phyloP scores from a whole-genome alignment of 2,329 filamentous ascomycete genomes.

The Colletotrichum orbiculare region DNA sequence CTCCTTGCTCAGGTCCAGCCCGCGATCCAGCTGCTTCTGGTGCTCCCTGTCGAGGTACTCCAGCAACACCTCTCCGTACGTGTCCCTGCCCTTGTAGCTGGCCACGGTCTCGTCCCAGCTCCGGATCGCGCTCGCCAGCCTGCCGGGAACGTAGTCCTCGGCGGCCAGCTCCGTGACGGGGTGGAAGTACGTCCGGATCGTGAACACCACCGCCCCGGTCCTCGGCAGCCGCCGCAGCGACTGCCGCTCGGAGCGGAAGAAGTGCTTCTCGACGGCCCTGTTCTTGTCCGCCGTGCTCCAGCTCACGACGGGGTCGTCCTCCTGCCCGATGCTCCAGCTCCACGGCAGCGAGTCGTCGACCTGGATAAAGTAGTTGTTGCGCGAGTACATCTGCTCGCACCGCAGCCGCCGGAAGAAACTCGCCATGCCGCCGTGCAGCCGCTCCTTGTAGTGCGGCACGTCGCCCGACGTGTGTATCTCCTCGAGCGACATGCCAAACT shows the following conservation, averaged over 20 bases:
- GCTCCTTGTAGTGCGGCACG: conserved; percentile 78
- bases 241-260: conserved; percentile 82
- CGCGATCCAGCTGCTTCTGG: conserved; percentile 75
- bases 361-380: conserved; percentile 91
- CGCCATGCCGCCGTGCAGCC: conserved; percentile 81
- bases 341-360: conserved; percentile 82
- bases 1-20: conserved; percentile 71
- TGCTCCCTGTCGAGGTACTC: conserved; percentile 82
- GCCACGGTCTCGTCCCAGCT: conserved; percentile 86
- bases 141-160: conserved; percentile 81
- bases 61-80: conserved; percentile 78
- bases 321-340: conserved; percentile 79
- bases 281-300: conserved; percentile 84
- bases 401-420: conserved; percentile 81
- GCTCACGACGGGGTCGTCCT: conserved; percentile 72
- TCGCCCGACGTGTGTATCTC: conserved; percentile 84
- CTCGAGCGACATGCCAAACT: conserved; percentile 81
- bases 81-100: conserved; percentile 81
- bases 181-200: conserved; percentile 83
- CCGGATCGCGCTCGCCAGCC: conserved; percentile 80
- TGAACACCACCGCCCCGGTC: conserved; percentile 73
- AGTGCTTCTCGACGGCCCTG: conserved; percentile 77
- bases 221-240: conserved; percentile 71
- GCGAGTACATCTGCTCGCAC: conserved; percentile 70
- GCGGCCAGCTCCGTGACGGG: conserved; percentile 74